Evolutionary conservation across 176 grass and related monocot species (phyloP).

Genomic region (Oryza glaberrima): DNA sequence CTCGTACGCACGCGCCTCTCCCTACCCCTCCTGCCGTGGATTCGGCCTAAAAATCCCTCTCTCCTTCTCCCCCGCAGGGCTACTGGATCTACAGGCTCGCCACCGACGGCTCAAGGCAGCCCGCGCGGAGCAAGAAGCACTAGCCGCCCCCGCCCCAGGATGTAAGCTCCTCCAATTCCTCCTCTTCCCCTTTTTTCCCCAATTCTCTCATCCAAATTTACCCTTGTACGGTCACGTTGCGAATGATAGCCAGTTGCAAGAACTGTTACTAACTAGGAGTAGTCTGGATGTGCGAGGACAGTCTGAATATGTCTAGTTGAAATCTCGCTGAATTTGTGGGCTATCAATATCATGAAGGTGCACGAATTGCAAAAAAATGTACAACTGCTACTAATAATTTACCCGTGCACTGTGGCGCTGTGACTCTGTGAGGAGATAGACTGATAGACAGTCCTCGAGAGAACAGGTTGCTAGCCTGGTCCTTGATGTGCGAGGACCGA

Average conservation of each 20-base stretch:
- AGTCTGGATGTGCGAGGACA: not conserved
- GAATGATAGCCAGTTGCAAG: not conserved
- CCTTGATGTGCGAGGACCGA: too few relatives aligned
- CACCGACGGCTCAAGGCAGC: slow-evolving; percentile 66
- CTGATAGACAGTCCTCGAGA: too few relatives aligned
- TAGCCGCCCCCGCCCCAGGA: slow-evolving; percentile 5
- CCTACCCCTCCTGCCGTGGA: not conserved
- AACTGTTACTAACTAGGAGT: not conserved
- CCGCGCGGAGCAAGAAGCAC: slow-evolving; percentile 76
- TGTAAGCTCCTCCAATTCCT: slow-evolving; percentile 25
- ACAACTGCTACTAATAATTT: too few relatives aligned
- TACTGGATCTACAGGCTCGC: slow-evolving; percentile 98
- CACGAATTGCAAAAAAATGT: not conserved
- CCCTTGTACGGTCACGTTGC: not conserved
- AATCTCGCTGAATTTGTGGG: slow-evolving; percentile 6
- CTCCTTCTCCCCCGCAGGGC: slow-evolving; percentile 45
- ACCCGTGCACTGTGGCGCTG: too few relatives aligned
- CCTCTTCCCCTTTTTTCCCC: not conserved
- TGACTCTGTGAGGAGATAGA: too few relatives aligned
- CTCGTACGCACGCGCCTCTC: slow-evolving; percentile 46
- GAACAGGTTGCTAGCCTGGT: too few relatives aligned
- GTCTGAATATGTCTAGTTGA: not conserved
- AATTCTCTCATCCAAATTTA: not conserved
- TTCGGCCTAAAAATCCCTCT: slow-evolving; percentile 23
- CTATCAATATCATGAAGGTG: not conserved